Conservation (phyloP, 768 basidiomycete genomes). For the Fistulinella prunicolor region DNA sequence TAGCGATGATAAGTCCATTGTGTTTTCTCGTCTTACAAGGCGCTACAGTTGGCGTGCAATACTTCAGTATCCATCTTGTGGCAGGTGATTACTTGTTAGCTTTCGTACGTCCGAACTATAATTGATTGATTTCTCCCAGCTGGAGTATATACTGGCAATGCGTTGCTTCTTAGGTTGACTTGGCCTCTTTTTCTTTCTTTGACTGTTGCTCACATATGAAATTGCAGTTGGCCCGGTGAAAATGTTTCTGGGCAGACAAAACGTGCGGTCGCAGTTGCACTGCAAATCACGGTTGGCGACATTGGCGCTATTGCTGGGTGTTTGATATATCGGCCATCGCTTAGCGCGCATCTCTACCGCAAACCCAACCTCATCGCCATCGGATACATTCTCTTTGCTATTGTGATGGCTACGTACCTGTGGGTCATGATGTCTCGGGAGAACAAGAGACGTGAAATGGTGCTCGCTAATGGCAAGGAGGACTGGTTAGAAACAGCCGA, state of each 20-base stretch:
- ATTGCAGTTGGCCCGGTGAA: slow-evolving; percentile 52
- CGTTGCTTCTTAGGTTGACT: slow-evolving; percentile 49
- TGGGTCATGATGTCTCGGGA: slow-evolving; percentile 49
- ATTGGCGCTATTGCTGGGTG: slow-evolving; percentile 57
- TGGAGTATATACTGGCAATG: slow-evolving; percentile 57
- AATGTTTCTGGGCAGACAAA: slow-evolving; percentile 71
- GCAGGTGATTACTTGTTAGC: slow-evolving; percentile 23
- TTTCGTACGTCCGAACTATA: too few species aligned
- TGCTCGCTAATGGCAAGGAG: slow-evolving; percentile 16
- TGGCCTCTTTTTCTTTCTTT: not conserved
- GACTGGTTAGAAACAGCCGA: slow-evolving; percentile 15
- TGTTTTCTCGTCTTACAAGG: not conserved
- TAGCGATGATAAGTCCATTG: not conserved
- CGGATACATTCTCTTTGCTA: slow-evolving; percentile 53
- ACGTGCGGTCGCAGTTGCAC: slow-evolving; percentile 57
- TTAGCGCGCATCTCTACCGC: slow-evolving; percentile 46
- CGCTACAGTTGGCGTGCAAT: slow-evolving; percentile 47
- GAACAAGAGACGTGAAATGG: slow-evolving; percentile 43
- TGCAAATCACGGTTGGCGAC: slow-evolving; percentile 64
- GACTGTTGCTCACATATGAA: not conserved
- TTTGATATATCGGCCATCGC: slow-evolving; percentile 52
- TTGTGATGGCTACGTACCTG: slow-evolving; percentile 41
- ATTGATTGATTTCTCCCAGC: slow-evolving; percentile 29
- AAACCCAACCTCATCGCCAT: slow-evolving; percentile 58
- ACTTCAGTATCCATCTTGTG: slow-evolving; percentile 54